These are phyloP conservation scores for Ogataea wickerhamii DNA, from an alignment of 805 yeast genomes.

Conservation along the genomic window DNA sequence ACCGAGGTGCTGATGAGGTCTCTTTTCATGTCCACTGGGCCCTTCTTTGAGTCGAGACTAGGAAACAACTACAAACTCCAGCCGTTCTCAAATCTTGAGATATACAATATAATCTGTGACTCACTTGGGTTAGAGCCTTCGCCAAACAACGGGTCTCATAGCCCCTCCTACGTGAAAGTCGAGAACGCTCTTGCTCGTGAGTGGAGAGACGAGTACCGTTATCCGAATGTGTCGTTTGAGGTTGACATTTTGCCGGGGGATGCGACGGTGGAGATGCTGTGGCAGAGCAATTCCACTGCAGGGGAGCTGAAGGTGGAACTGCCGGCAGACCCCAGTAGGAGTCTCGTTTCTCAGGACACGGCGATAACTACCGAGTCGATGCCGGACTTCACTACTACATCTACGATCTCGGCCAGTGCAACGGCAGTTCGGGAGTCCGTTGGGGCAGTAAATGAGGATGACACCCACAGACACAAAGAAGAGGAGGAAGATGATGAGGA, in stretches of 20 bases:
- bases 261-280: conserved; percentile 50
- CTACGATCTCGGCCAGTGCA: conserved; percentile 16
- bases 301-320: conserved; percentile 6
- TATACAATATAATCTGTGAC: conserved; percentile 74
- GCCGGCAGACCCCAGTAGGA: conserved; percentile 4
- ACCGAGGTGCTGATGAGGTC: conserved; percentile 80
- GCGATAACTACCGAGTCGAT: conserved; percentile 2
- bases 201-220: conserved; percentile 47
- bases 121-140: conserved; percentile 51
- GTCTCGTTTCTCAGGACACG: conserved; percentile 3
- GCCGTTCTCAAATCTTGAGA: conserved; percentile 71
- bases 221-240: conserved; percentile 49
- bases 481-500: conserved; percentile 15
- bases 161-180: conserved; percentile 23
- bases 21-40: conserved; percentile 75
- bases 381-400: conserved; percentile 4
- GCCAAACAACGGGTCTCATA: conserved; percentile 54
- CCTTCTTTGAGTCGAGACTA: conserved; percentile 50
- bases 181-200: conserved; percentile 33
- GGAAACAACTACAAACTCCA: conserved; percentile 36
- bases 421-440: conserved; percentile 16
- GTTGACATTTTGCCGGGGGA: conserved; percentile 39
- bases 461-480: conserved; percentile 16
- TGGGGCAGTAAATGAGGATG: conserved; percentile 13
- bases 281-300: conserved; percentile 15